Evolutionary conservation across 2,329 filamentous ascomycete genomes (phyloP).

Genomic region (Lachnellula subtilissima): DNA sequence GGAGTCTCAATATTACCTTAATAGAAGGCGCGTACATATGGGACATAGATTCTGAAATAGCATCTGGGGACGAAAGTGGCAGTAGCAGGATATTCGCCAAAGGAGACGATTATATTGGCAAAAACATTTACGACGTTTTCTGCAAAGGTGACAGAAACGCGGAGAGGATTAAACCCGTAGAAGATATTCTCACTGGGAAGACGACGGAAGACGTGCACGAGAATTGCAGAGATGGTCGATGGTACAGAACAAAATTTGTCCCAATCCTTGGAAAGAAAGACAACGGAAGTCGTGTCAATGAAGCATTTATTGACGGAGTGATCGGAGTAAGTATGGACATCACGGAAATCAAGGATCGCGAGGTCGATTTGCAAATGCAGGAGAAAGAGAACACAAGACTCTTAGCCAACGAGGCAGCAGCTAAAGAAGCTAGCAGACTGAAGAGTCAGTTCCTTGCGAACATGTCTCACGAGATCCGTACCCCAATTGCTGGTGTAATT

Average conservation of each 20-base stretch:
- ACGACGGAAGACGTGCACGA: constrained; percentile 59
- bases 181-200: constrained; percentile 59
- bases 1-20: constrained; percentile 56
- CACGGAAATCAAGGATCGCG: constrained; percentile 64
- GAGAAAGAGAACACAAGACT: constrained; percentile 66
- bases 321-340: constrained; percentile 79
- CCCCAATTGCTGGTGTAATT: constrained; percentile 74
- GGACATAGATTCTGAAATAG: constrained; percentile 33
- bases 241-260: constrained; percentile 67
- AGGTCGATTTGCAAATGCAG: constrained; percentile 57
- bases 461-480: constrained; percentile 77
- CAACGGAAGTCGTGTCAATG: constrained; percentile 44
- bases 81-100: constrained; percentile 11
- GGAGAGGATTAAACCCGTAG: constrained; percentile 51
- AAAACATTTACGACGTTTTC: constrained; percentile 62
- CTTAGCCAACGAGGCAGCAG: constrained; percentile 69
- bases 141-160: constrained; percentile 25
- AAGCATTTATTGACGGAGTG: constrained; percentile 60
- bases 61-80: constrained; percentile 34
- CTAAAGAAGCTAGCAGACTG: constrained; percentile 73
- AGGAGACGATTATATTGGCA: constrained; percentile 43
- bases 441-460: constrained; percentile 78
- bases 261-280: constrained; percentile 57
- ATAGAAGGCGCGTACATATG: constrained; percentile 64
- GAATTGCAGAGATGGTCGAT: constrained; percentile 47